Percentiles rank a stretch among this genome's conserved stretches.
phyloP scores from a whole-genome alignment of 805 yeast genomes.

The Candida namnaoensis region DNA sequence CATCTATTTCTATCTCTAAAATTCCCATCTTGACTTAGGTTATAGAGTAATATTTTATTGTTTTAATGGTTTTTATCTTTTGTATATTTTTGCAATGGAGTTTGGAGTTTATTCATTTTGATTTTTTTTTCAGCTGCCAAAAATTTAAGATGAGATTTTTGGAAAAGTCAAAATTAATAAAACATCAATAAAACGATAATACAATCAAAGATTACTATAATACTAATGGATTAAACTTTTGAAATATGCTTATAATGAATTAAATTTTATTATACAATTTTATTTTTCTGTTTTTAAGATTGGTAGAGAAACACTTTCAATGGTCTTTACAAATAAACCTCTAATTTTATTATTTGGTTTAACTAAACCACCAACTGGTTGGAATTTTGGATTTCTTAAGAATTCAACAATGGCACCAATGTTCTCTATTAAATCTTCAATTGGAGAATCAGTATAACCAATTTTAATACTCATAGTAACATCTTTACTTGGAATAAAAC shows the following conservation, averaged over 20 bases:
- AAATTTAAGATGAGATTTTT: too few relatives aligned
- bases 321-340: slow-evolving; percentile 53
- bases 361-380: slow-evolving; percentile 54
- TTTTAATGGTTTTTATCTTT: too few relatives aligned
- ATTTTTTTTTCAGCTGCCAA: slow-evolving; percentile 13
- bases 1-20: background rate
- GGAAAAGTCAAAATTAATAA: too few relatives aligned
- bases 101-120: slow-evolving; percentile 13
- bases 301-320: slow-evolving; percentile 61
- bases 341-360: slow-evolving; percentile 35
- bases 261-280: slow-evolving; percentile 1
- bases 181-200: too few relatives aligned
- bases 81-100: too few relatives aligned
- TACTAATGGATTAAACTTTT: too few relatives aligned
- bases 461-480: slow-evolving; percentile 50
- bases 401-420: slow-evolving; percentile 40
- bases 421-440: slow-evolving; percentile 38
- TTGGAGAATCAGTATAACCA: slow-evolving; percentile 43
- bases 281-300: slow-evolving; percentile 20
- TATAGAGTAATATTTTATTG: too few relatives aligned
- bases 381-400: slow-evolving; percentile 32
- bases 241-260: background rate
- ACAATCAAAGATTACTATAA: too few relatives aligned
- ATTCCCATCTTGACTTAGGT: background rate
- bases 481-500: slow-evolving; percentile 54